Percentiles rank a stretch among this genome's conserved stretches.
These are phyloP conservation scores for Barnettozyma vustinii DNA, from an alignment of 805 yeast species.

Conservation along the genomic window DNA sequence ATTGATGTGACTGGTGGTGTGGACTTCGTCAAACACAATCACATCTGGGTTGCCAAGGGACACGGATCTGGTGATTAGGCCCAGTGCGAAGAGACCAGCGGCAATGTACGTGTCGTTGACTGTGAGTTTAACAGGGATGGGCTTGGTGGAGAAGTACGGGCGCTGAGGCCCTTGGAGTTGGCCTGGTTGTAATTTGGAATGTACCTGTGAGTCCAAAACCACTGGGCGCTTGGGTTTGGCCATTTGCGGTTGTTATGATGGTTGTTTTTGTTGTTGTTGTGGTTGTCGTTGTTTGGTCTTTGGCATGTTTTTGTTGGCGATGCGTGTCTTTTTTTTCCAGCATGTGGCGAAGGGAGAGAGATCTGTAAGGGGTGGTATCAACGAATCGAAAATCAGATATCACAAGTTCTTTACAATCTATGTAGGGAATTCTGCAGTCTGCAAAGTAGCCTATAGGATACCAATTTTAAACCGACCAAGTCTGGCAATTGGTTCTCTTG, in stretches of 20 bases:
- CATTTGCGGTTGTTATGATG: constrained; percentile 3
- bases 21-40: constrained; percentile 47
- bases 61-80: constrained; percentile 27
- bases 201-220: not conserved
- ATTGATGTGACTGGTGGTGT: constrained; percentile 34
- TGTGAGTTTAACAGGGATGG: constrained; percentile 14
- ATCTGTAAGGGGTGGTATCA: too few species aligned
- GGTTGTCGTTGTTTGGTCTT: not conserved
- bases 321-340: not conserved
- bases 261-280: not conserved
- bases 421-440: too few species aligned
- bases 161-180: constrained; percentile 30
- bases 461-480: too few species aligned
- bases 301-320: not conserved
- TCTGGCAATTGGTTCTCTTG: too few species aligned
- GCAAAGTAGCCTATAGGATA: too few species aligned
- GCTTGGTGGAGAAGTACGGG: constrained; percentile 27
- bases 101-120: constrained; percentile 16
- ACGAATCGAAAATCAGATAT: too few species aligned
- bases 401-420: too few species aligned
- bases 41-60: constrained; percentile 31
- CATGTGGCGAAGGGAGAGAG: not conserved
- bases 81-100: constrained; percentile 21
- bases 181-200: constrained; percentile 21
- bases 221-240: constrained; percentile 10